A percentile compares a stretch with the other conserved stretches of the same genome.
These are phyloP conservation scores for Spirogloea muscicola DNA, from an alignment of 139 green algal genomes.

Conservation along the genomic window DNA sequence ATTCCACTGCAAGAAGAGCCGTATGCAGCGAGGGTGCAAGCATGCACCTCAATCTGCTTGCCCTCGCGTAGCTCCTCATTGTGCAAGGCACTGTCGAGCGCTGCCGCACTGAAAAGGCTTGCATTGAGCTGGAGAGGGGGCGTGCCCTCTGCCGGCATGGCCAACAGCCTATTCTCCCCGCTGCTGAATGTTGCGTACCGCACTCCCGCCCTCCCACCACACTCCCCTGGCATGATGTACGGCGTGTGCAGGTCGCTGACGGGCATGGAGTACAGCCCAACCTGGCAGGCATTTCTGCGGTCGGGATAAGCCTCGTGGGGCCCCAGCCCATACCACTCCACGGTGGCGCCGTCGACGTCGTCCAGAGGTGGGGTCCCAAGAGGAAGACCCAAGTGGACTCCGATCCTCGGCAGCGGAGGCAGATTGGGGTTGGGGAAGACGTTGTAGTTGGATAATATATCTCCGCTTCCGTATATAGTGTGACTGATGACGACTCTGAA, in stretches of 20 bases:
- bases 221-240: slow-evolving; percentile 80
- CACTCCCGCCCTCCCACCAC: slow-evolving; percentile 68
- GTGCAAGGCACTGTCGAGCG: slow-evolving; percentile 19
- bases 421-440: slow-evolving; percentile 4
- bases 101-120: slow-evolving; percentile 15
- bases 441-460: background rate
- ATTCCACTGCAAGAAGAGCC: background rate
- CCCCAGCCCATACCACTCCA: slow-evolving; percentile 73
- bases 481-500: too few species aligned
- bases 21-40: background rate
- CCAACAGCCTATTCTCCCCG: too few species aligned
- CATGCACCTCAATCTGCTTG: slow-evolving; percentile 28
- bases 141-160: background rate
- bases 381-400: slow-evolving; percentile 27
- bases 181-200: slow-evolving; percentile 66
- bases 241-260: slow-evolving; percentile 58
- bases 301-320: slow-evolving; percentile 92
- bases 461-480: slow-evolving; percentile 13
- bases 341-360: too few species aligned
- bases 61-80: slow-evolving; percentile 32
- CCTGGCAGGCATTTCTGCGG: slow-evolving; percentile 57
- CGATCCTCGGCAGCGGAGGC: slow-evolving; percentile 42
- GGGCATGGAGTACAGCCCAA: slow-evolving; percentile 18
- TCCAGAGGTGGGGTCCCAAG: too few species aligned
- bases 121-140: slow-evolving; percentile 35